A percentile compares a stretch with the other conserved stretches of the same genome.
phyloP scores from a whole-genome alignment of 176 grass and related monocot genomes.

The Lolium rigidum region DNA sequence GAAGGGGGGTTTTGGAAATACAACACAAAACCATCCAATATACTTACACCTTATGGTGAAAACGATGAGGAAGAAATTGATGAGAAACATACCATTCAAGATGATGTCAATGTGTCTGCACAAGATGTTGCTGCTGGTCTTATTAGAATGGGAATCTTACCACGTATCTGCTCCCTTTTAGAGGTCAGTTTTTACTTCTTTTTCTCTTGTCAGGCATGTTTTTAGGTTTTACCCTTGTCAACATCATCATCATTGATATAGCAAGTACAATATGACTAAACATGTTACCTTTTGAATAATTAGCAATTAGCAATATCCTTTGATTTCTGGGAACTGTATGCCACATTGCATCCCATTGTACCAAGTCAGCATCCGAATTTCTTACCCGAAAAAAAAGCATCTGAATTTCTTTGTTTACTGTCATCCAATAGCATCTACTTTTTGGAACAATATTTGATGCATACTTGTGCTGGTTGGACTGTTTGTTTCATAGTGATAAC shows the following conservation, averaged over 20 bases:
- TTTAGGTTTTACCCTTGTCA: constrained; percentile 1
- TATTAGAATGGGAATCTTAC: constrained; percentile 93
- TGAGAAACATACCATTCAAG: constrained; percentile 75
- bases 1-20: constrained; percentile 95
- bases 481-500: constrained; percentile 8
- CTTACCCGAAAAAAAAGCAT: no score
- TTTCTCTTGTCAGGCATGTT: background rate
- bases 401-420: background rate
- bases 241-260: background rate
- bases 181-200: constrained; percentile 56
- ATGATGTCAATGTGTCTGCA: constrained; percentile 84
- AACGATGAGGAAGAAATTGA: constrained; percentile 74
- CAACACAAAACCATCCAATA: constrained; percentile 82
- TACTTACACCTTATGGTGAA: constrained; percentile 59
- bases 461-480: background rate
- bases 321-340: background rate
- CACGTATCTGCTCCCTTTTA: constrained; percentile 85
- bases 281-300: constrained; percentile 26
- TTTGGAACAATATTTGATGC: background rate
- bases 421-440: background rate
- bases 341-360: background rate
- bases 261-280: constrained; percentile 9
- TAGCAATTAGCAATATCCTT: constrained; percentile 11
- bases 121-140: constrained; percentile 95
- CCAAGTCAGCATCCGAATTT: background rate